Evolutionary conservation across 1,284 basidiomycete genomes (phyloP), one percentile per base, ranked within the genome.

Genomic region (Ganoderma leucocontextum): DNA sequence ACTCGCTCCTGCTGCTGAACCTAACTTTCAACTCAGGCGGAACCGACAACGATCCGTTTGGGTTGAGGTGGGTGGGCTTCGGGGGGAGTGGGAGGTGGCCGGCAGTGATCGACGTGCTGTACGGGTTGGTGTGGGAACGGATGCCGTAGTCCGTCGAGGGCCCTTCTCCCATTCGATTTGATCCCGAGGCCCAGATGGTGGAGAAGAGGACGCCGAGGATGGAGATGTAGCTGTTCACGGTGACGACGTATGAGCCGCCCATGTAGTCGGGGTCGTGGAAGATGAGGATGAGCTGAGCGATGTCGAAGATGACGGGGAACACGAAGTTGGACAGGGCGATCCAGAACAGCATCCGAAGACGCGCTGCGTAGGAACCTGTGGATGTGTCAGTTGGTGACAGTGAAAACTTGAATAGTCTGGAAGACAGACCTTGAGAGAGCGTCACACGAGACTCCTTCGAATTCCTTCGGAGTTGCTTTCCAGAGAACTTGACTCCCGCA

Each of bases 281-380:
- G 60, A 65, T 60, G 39, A 74, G 62, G 19, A 72, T 58, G 42
- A 79, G 70, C 68, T 76, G 73, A 4, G 67, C 67, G 64, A 79
- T 67, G 65, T 74, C 73, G 53, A 80, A 64, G 35, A 79, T 64
- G 10, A 75, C 75, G 1, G 79, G 78, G 52, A 80, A 72, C 55
- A 79, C 73, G 62, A 78, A 79, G 69, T 78, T 80, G 36, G 76
- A 75, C 2, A 71, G 61, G 2, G 76, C 70, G 55, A 79, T 78
- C 76, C 78, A 80, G 22, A 60, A 60, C 6, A 60, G 58, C 4
- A 38, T 60, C n/a, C 39, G 58, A 17, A 60, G 38, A 10, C 58
- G 55, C 15, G 19, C 33, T 1, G 10, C 35, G 52, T 55, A 55
- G 29, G 52, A 55, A 17, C 17, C 52, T 55, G 15, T 19, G 15